A percentile compares a stretch with the other conserved stretches of the same genome.
These are phyloP conservation scores for Rhizopogon vinicolor DNA, from an alignment of 768 basidiomycete species.

Conservation along the genomic window DNA sequence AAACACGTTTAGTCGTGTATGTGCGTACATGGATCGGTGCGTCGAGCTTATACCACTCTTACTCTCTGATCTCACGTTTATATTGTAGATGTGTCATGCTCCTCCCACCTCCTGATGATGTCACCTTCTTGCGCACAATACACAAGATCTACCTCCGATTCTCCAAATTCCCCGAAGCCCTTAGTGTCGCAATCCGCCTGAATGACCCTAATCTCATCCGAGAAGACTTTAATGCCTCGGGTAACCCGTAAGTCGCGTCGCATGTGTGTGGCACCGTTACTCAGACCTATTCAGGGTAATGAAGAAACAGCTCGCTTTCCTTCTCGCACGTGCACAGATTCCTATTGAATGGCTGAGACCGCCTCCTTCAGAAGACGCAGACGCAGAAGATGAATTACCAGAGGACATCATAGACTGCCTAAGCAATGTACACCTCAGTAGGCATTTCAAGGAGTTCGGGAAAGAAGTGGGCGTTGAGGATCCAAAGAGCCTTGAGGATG, in stretches of 20 bases:
- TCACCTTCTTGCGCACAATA: slow-evolving; percentile 82
- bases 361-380: slow-evolving; percentile 41
- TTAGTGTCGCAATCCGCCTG: slow-evolving; percentile 80
- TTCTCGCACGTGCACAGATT: slow-evolving; percentile 89
- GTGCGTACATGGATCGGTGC: slow-evolving; percentile 93
- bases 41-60: slow-evolving; percentile 12
- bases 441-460: slow-evolving; percentile 85
- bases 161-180: slow-evolving; percentile 86
- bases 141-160: slow-evolving; percentile 87
- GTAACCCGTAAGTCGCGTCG: slow-evolving; percentile 64
- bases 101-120: slow-evolving; percentile 89
- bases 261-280: background rate
- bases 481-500: slow-evolving; percentile 90
- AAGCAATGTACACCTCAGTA: slow-evolving; percentile 79
- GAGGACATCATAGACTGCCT: slow-evolving; percentile 85
- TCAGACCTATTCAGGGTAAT: slow-evolving; percentile 50
- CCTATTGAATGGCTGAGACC: slow-evolving; percentile 86
- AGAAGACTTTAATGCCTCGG: slow-evolving; percentile 85
- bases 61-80: background rate
- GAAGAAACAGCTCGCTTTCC: slow-evolving; percentile 92
- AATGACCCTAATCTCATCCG: slow-evolving; percentile 76
- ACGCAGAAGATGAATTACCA: slow-evolving; percentile 62
- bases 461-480: slow-evolving; percentile 90
- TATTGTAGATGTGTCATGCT: slow-evolving; percentile 73
- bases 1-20: slow-evolving; percentile 86